A percentile compares a stretch with the other conserved stretches of the same genome.
phyloP scores from a whole-genome alignment of 495 filamentous ascomycete species.

The Penicillium parvum region DNA sequence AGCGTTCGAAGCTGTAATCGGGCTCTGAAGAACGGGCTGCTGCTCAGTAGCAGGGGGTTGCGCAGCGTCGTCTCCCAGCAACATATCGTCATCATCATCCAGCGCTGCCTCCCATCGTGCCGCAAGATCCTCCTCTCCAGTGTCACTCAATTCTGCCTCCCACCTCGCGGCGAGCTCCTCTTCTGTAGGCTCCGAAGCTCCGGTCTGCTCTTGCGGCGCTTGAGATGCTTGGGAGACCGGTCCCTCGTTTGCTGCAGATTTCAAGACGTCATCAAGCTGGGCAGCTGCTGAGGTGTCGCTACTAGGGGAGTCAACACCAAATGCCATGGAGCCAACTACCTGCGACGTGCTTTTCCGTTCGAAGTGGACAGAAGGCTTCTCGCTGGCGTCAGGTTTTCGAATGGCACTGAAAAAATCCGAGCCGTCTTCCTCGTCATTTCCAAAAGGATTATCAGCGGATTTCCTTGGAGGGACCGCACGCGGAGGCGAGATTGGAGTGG shows the following conservation, averaged over 20 bases:
- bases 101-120: constrained; percentile 82
- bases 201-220: constrained; percentile 13
- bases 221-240: constrained; percentile 2
- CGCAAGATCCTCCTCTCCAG: constrained; percentile 58
- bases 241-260: constrained; percentile 21
- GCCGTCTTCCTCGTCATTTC: constrained; percentile 33
- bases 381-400: constrained; percentile 1
- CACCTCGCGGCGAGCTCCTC: constrained; percentile 74
- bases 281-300: constrained; percentile 33
- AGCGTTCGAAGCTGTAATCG: constrained; percentile 7
- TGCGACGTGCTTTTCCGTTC: constrained; percentile 43
- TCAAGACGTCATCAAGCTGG: constrained; percentile 29
- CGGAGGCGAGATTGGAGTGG: constrained; percentile 18
- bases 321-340: constrained; percentile 32
- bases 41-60: constrained; percentile 26
- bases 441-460: constrained; percentile 30
- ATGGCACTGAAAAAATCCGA: constrained; percentile 36
- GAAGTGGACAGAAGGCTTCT: constrained; percentile 22
- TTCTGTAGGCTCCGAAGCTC: constrained; percentile 31
- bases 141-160: constrained; percentile 70
- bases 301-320: constrained; percentile 24
- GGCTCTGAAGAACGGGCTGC: constrained; percentile 11
- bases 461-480: constrained; percentile 9
- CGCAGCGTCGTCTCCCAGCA: constrained; percentile 58
- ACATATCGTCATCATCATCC: constrained; percentile 74